Evolutionary conservation across 345 rosid genomes (phyloP).

Genomic region (Citrus australasica): DNA sequence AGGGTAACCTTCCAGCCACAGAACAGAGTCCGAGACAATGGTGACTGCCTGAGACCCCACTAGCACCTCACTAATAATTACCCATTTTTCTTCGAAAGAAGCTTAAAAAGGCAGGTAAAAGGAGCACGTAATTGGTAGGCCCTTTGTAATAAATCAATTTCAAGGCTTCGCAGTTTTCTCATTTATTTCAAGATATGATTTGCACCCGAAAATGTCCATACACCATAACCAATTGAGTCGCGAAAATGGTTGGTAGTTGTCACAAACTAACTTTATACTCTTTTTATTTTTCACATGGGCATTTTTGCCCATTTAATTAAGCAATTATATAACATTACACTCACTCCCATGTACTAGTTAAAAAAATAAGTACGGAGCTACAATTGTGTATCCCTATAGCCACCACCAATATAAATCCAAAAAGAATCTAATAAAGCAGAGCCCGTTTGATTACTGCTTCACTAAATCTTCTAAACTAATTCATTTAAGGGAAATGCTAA

Average conservation of each 20-base stretch:
- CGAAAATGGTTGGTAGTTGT: neutral
- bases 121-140: neutral
- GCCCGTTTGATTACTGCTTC: neutral
- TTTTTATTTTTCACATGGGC: neutral
- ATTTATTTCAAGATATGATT: too few relatives aligned
- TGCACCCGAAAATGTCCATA: neutral
- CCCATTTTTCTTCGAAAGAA: too few relatives aligned
- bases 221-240: neutral
- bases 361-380: conserved; percentile 19
- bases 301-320: neutral
- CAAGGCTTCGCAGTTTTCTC: neutral
- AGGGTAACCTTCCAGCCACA: too few relatives aligned
- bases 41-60: neutral
- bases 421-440: too few relatives aligned
- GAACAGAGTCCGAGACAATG: too few relatives aligned
- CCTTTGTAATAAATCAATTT: neutral
- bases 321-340: neutral
- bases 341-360: conserved; percentile 5
- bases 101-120: neutral
- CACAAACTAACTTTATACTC: neutral
- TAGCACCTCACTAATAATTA: too few relatives aligned
- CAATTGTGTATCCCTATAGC: neutral
- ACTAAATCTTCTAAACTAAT: neutral
- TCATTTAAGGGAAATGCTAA: neutral
- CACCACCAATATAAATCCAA: neutral